Percentiles rank a stretch among this genome's conserved stretches.
phyloP scores from a whole-genome alignment of 208 protist species.

The Lotmaria passim region DNA sequence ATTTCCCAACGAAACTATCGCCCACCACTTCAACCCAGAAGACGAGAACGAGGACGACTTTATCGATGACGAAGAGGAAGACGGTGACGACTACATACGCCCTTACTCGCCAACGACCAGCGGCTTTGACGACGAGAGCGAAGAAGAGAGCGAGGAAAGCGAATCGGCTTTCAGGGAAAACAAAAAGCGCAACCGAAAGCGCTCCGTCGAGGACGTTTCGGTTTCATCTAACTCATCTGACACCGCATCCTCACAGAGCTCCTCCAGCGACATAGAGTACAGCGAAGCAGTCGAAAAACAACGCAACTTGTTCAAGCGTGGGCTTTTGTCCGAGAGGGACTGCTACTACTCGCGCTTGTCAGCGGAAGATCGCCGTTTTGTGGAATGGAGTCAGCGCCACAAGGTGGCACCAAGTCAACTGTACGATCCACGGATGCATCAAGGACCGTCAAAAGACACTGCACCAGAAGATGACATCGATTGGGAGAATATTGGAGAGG shows the following conservation, averaged over 20 bases:
- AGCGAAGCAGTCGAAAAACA: conserved; percentile 8
- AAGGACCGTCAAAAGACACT: too few relatives aligned
- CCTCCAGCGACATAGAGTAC: conserved; percentile 16
- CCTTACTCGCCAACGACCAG: conserved; percentile 26
- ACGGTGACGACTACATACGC: conserved; percentile 19
- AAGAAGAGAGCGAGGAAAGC: conserved; percentile 18
- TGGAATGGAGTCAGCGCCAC: conserved; percentile 21
- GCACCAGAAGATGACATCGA: conserved; percentile 34
- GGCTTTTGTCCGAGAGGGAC: conserved; percentile 32
- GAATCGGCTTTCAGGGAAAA: not conserved
- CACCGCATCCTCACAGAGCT: conserved; percentile 8
- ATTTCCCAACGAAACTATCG: conserved; percentile 56
- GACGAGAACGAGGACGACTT: conserved; percentile 44
- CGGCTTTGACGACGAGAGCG: conserved; percentile 14
- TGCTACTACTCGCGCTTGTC: conserved; percentile 45
- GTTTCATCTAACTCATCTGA: not conserved
- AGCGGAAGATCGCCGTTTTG: conserved; percentile 47
- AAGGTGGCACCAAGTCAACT: conserved; percentile 23
- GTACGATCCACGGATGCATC: conserved; percentile 49
- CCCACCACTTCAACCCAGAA: conserved; percentile 42
- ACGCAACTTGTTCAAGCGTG: conserved; percentile 32
- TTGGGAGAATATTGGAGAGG: conserved; percentile 49
- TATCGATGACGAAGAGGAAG: conserved; percentile 41
- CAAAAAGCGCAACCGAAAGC: conserved; percentile 11
- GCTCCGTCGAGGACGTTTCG: not conserved